Evolutionary conservation across 768 basidiomycete species (phyloP).

Genomic region (Tylopilus subfusipes): DNA sequence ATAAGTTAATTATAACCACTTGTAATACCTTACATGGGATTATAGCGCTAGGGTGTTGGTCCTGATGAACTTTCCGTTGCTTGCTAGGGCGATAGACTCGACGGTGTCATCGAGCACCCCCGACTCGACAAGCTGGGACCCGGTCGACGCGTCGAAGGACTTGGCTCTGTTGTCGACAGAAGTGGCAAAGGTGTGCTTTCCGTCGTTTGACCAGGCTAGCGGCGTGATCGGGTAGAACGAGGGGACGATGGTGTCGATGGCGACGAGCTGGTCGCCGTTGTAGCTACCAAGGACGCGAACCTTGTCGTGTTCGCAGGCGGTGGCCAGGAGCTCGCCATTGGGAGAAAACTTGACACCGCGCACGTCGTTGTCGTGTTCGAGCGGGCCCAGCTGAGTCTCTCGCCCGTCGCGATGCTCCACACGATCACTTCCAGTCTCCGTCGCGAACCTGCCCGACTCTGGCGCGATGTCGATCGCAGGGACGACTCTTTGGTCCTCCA

Average conservation of each 20-base stretch:
- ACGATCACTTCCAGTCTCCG: neutral
- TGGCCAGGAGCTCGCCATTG: neutral
- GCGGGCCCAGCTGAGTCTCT: neutral
- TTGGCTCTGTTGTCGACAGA: neutral
- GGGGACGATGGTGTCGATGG: neutral
- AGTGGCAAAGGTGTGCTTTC: conserved; percentile 1
- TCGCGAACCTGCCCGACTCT: conserved; percentile 1
- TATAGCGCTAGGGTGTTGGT: too few species aligned
- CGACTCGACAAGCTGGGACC: neutral
- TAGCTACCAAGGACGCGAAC: neutral
- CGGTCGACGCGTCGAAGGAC: neutral
- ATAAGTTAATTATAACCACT: too few species aligned
- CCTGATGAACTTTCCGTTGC: too few species aligned
- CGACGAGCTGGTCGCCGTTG: neutral
- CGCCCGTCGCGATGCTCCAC: neutral
- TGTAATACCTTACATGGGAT: too few species aligned
- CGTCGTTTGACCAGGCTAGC: neutral
- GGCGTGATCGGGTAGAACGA: neutral
- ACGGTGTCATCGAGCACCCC: neutral
- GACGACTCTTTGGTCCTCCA: neutral
- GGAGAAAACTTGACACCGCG: conserved; percentile 2
- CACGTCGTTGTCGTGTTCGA: neutral
- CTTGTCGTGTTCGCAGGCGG: neutral
- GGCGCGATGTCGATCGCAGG: neutral
- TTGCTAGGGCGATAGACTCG: neutral